These are phyloP conservation scores for Wickerhamomyces silvicola DNA, from an alignment of 805 yeast species.

Conservation along the genomic window DNA sequence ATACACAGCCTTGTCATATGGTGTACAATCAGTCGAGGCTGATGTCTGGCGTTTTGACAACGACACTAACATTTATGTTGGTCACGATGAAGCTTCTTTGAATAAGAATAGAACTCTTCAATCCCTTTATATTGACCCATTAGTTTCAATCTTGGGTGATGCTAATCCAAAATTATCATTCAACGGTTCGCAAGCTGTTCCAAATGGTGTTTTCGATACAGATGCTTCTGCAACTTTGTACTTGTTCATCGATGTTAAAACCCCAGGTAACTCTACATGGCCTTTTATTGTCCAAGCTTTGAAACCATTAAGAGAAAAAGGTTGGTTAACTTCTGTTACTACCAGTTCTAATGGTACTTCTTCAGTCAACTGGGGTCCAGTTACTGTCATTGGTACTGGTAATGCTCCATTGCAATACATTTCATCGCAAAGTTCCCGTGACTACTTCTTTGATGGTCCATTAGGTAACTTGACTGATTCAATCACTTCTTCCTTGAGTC, in stretches of 20 bases:
- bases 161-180: constrained; percentile 32
- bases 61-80: constrained; percentile 46
- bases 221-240: constrained; percentile 46
- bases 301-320: constrained; percentile 41
- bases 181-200: constrained; percentile 11
- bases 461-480: constrained; percentile 24
- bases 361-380: constrained; percentile 44
- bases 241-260: constrained; percentile 62
- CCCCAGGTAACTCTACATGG: constrained; percentile 42
- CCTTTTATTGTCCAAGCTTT: constrained; percentile 41
- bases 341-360: constrained; percentile 33
- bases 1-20: constrained; percentile 46
- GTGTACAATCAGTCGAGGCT: constrained; percentile 58
- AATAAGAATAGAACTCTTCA: constrained; percentile 40
- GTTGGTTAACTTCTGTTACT: too few species aligned
- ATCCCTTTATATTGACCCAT: constrained; percentile 49
- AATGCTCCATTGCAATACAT: constrained; percentile 45
- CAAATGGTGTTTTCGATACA: constrained; percentile 38
- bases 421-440: constrained; percentile 28
- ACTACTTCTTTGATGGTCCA: constrained; percentile 47
- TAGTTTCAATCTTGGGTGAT: constrained; percentile 40
- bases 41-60: constrained; percentile 48
- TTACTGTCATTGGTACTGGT: constrained; percentile 66
- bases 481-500: constrained; percentile 18
- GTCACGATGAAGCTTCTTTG: constrained; percentile 52